Conservation (phyloP, 2,329 filamentous ascomycete species). For the Torrubiellomyces zombiae region DNA sequence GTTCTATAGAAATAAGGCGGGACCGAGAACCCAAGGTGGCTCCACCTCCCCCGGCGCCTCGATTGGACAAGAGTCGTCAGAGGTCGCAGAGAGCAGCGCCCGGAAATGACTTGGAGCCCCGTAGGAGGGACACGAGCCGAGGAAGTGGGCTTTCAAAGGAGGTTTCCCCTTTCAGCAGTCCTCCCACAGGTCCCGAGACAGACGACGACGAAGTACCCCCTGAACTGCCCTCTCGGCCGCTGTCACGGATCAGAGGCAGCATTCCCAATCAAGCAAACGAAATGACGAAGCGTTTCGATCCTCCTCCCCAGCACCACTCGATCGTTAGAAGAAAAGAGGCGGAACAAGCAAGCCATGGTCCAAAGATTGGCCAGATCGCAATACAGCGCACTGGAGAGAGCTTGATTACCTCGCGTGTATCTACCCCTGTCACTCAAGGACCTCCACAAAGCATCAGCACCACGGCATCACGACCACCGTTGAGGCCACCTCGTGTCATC, state of each 20-base stretch:
- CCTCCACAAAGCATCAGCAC: too few relatives aligned
- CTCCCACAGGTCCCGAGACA: slow-evolving; percentile 52
- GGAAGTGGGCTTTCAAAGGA: too few relatives aligned
- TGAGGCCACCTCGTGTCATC: too few relatives aligned
- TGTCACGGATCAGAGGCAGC: too few relatives aligned
- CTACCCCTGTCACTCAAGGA: too few relatives aligned
- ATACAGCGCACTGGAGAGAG: slow-evolving; percentile 25
- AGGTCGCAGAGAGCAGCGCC: too few relatives aligned
- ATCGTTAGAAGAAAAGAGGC: slow-evolving; percentile 24
- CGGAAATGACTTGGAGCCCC: too few relatives aligned
- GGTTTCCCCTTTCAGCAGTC: slow-evolving; percentile 73
- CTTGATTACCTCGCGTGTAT: slow-evolving; percentile 27
- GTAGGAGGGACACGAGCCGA: too few relatives aligned
- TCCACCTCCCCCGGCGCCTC: slow-evolving; percentile 60
- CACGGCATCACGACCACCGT: too few relatives aligned
- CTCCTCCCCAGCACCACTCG: slow-evolving; percentile 35
- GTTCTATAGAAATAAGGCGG: slow-evolving; percentile 41
- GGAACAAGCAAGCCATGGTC: slow-evolving; percentile 24
- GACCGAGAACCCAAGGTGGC: slow-evolving; percentile 26
- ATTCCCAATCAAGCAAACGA: too few relatives aligned
- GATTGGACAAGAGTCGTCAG: slow-evolving; percentile 69
- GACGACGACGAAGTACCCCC: slow-evolving; percentile 32
- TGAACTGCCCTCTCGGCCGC: slow-evolving; percentile 29
- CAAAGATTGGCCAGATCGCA: slow-evolving; percentile 18
- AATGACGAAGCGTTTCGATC: too few relatives aligned